Evolutionary conservation across 2,329 filamentous ascomycete species (phyloP).

Genomic region (Lojkania enalia): DNA sequence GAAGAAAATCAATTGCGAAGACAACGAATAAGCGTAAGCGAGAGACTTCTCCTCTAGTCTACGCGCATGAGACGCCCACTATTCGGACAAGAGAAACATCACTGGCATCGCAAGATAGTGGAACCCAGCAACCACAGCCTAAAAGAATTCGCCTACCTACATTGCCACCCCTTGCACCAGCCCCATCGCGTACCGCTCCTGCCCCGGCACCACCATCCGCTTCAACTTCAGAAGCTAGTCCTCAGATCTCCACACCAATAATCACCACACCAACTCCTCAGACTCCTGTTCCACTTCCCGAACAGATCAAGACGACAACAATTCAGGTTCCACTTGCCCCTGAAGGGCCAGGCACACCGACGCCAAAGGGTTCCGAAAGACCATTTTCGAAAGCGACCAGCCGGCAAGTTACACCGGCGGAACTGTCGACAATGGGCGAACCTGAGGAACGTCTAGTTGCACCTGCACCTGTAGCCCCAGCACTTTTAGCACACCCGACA

Average conservation of each 20-base stretch:
- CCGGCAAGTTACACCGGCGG: constrained; percentile 19
- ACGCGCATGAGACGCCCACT: constrained; percentile 15
- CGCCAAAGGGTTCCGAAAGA: constrained; percentile 13
- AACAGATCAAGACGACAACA: constrained; percentile 27
- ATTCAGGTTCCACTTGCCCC: constrained; percentile 51
- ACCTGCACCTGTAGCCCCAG: no score
- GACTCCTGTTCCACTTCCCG: constrained; percentile 19
- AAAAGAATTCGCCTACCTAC: constrained; percentile 32
- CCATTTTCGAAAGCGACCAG: constrained; percentile 13
- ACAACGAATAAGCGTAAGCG: constrained; percentile 58
- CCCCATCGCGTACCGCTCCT: not conserved
- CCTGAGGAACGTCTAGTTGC: no score
- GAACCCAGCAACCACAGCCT: constrained; percentile 29
- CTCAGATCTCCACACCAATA: constrained; percentile 7
- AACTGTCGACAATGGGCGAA: no score
- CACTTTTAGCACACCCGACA: constrained; percentile 13
- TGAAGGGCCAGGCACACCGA: constrained; percentile 44
- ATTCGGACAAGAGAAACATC: constrained; percentile 27
- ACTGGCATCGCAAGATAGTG: constrained; percentile 31
- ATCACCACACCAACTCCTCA: not conserved
- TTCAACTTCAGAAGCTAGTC: not conserved
- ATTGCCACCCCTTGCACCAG: constrained; percentile 11
- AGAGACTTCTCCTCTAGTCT: constrained; percentile 49
- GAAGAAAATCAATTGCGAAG: constrained; percentile 27
- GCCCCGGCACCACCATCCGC: not conserved